phyloP scores from a whole-genome alignment of 1,284 basidiomycete species.

The Inonotus hispidus region DNA sequence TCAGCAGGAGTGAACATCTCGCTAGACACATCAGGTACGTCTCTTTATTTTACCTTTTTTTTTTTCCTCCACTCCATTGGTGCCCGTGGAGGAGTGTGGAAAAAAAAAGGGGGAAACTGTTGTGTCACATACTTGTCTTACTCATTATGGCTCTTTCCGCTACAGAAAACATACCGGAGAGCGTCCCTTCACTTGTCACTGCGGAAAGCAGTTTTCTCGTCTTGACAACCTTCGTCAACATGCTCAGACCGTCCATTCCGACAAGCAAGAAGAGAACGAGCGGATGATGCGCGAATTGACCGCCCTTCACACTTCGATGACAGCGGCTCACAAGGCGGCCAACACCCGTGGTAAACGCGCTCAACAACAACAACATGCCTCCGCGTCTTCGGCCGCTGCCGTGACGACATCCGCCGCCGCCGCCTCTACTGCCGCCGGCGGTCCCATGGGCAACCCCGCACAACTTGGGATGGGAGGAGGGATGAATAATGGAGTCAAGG shows the following conservation, averaged over 20 bases:
- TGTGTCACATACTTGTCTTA: background rate
- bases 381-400: background rate
- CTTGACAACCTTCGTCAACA: conserved; percentile 97
- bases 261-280: conserved; percentile 85
- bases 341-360: conserved; percentile 39
- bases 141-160: background rate
- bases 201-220: conserved; percentile 91
- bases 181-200: conserved; percentile 92
- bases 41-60: background rate
- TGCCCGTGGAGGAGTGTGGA: background rate
- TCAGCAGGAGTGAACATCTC: conserved; percentile 91
- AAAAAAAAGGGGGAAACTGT: background rate
- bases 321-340: conserved; percentile 58
- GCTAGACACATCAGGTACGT: conserved; percentile 89
- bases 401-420: background rate
- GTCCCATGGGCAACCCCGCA: background rate
- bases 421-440: background rate
- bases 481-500: conserved; percentile 15
- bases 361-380: conserved; percentile 15
- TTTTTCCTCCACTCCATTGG: background rate
- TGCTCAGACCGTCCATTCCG: conserved; percentile 92
- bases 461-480: conserved; percentile 4
- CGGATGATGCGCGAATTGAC: conserved; percentile 88
- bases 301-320: conserved; percentile 80
- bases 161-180: conserved; percentile 95